Conservation (phyloP, 345 rosid species). For the Populus tremula region DNA sequence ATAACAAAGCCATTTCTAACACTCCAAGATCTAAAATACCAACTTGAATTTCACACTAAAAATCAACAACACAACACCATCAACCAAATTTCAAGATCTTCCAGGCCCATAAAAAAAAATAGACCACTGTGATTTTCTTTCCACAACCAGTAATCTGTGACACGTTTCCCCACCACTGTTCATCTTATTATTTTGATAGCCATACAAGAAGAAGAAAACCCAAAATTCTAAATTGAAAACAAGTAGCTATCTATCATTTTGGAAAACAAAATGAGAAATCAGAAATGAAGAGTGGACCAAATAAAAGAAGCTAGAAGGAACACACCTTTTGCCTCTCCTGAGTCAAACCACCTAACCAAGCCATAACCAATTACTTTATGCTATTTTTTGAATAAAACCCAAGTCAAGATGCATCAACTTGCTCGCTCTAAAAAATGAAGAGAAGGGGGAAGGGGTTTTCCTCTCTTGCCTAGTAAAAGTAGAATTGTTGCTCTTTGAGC, state of each 20-base stretch:
- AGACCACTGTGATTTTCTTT: neutral
- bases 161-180: neutral
- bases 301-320: neutral
- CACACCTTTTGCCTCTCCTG: conserved; percentile 21
- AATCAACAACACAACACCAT: neutral
- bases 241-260: neutral
- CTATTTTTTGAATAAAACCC: neutral
- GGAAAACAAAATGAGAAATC: neutral
- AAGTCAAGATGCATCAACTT: neutral
- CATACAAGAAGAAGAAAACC: neutral
- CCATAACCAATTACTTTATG: neutral
- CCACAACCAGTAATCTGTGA: neutral
- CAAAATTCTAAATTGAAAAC: neutral
- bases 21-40: conserved; percentile 24
- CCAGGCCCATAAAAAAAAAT: neutral
- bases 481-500: neutral
- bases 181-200: neutral
- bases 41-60: neutral
- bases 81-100: conserved; percentile 32
- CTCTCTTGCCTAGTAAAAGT: no score
- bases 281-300: neutral
- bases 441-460: neutral
- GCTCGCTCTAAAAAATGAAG: neutral
- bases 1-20: conserved; percentile 1
- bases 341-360: neutral